phyloP scores from a whole-genome alignment of 2,329 filamentous ascomycete genomes.

The Aspergillus sp. region DNA sequence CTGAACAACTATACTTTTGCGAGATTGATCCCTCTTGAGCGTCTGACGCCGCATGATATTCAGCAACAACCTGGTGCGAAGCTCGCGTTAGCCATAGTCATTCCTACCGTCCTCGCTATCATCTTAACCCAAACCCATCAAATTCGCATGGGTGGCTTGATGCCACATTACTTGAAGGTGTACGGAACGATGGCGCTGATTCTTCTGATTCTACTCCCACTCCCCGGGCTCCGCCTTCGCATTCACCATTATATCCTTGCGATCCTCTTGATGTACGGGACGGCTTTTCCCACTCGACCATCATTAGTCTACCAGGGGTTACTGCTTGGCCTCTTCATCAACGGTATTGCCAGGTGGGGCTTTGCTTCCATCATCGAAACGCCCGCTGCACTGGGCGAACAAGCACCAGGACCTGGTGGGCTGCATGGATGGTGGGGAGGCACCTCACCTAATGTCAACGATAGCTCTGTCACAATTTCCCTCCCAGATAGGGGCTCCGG shows the following conservation, averaged over 20 bases:
- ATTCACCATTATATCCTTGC: slow-evolving; percentile 96
- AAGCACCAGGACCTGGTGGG: slow-evolving; percentile 44
- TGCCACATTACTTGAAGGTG: slow-evolving; percentile 73
- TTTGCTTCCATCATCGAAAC: slow-evolving; percentile 90
- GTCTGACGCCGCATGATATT: slow-evolving; percentile 87
- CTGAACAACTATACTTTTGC: slow-evolving; percentile 95
- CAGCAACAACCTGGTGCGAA: slow-evolving; percentile 85
- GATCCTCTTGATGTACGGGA: slow-evolving; percentile 82
- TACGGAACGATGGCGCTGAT: slow-evolving; percentile 67
- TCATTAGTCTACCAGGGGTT: slow-evolving; percentile 86
- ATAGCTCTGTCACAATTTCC: slow-evolving; percentile 43
- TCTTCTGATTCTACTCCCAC: slow-evolving; percentile 68
- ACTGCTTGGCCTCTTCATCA: slow-evolving; percentile 86
- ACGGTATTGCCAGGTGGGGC: slow-evolving; percentile 90
- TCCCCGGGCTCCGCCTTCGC: slow-evolving; percentile 77
- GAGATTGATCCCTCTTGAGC: slow-evolving; percentile 81
- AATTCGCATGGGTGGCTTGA: slow-evolving; percentile 79
- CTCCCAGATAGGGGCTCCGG: slow-evolving; percentile 34
- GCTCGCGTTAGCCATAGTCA: slow-evolving; percentile 74
- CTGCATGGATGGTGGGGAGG: slow-evolving; percentile 44
- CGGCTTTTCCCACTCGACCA: slow-evolving; percentile 81
- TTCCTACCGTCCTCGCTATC: slow-evolving; percentile 68
- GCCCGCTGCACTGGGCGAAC: slow-evolving; percentile 62
- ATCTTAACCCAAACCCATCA: slow-evolving; percentile 76
- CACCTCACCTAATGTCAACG: slow-evolving; percentile 56